Base-by-base conservation (phyloP, 495 filamentous ascomycete genomes). In the Annulohypoxylon stygium region DNA sequence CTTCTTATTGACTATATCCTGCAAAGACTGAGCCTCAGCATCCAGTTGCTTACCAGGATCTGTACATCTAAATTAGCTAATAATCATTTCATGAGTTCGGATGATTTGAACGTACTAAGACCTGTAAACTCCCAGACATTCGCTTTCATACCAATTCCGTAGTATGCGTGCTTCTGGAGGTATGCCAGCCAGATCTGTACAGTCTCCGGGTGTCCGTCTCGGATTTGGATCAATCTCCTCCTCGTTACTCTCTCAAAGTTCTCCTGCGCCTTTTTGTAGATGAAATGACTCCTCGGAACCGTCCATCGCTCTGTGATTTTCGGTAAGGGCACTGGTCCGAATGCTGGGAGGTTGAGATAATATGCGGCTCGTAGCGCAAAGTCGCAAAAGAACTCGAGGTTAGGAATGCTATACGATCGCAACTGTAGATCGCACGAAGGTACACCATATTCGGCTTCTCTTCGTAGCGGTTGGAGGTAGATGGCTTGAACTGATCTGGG, bases 81-180 rank as follows among this genome's bases (percentile, higher is more conserved):
- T 37, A 7, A 57, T 54, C 34, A 20, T 36, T 20, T 26, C 3
- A 18, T 9, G 36, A 48, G 2, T 34, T 47, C 34, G 4, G 11
- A 41, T 25, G 60, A 18, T 14, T 26, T 62, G 57, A 71, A 83
- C 85, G 58, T 81, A 84, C 93, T 91, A 34, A 97, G 77, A 65
- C 87, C 88, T 74, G 92, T 89, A 83, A 92, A 92, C 77, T 95
- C 92, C 91, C 92, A 99, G 53, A 98, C 87, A 77, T 99, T 98
- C 25, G 97, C 95, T 86, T 99, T 99, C 95, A 99, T 97, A 76
- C 96, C 96, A 26, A 98, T 90, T 8, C 97, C 96, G 78, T 97
- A 93, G 78, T 95, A 97, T 12, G 92, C 90, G 77, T 97, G 90
- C 82, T 96, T 97, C 79, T 90, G 88, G 71, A 99, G 79, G 70